A percentile compares a stretch with the other conserved stretches of the same genome.
phyloP scores from a whole-genome alignment of 2,329 filamentous ascomycete genomes.

The Penicillium sp. region DNA sequence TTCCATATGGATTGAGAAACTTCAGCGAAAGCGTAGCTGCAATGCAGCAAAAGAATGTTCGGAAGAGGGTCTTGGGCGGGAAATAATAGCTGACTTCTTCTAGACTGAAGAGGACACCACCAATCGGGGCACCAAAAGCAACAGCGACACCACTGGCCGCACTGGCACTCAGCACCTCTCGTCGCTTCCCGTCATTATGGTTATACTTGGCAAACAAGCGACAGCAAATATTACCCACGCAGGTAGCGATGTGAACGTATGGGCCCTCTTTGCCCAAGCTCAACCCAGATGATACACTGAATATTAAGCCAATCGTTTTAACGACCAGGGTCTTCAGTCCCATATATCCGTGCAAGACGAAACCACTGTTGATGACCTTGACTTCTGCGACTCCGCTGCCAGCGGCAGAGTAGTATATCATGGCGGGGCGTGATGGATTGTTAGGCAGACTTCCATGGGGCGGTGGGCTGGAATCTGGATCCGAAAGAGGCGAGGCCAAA shows the following conservation, averaged over 20 bases:
- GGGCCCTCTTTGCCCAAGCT: conserved; percentile 94
- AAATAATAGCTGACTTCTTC: conserved; percentile 98
- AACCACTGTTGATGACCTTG: conserved; percentile 95
- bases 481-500: conserved; percentile 44
- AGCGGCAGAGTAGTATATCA: conserved; percentile 94
- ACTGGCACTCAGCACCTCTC: conserved; percentile 90
- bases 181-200: conserved; percentile 87
- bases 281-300: conserved; percentile 89
- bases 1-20: conserved; percentile 94
- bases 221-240: conserved; percentile 92
- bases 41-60: conserved; percentile 98
- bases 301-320: conserved; percentile 78
- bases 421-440: conserved; percentile 58
- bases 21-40: conserved; percentile 86
- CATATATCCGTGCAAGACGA: conserved; percentile 93
- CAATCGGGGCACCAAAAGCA: conserved; percentile 87
- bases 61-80: conserved; percentile 92
- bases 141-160: conserved; percentile 91
- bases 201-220: conserved; percentile 95
- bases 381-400: conserved; percentile 97
- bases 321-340: conserved; percentile 82
- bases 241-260: conserved; percentile 96
- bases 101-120: conserved; percentile 86
- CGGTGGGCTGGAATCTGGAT: conserved; percentile 37
- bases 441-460: conserved; percentile 34